A percentile compares a stretch with the other conserved stretches of the same genome.
Conservation (phyloP, 176 grass and related monocot genomes). For the Paspalum vaginatum region DNA sequence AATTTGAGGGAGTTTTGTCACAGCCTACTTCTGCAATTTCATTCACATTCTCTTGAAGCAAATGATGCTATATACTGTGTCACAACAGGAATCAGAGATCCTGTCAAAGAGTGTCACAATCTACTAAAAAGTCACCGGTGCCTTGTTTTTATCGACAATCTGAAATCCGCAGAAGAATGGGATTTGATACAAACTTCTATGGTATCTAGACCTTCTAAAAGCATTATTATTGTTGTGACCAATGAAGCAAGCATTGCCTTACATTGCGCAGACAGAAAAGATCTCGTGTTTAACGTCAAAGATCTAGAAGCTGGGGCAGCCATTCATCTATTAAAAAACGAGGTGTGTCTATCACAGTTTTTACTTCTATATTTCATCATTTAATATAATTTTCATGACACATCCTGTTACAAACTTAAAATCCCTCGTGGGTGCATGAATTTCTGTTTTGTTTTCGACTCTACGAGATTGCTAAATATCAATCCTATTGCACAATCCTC, state of each 20-base stretch:
- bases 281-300: neutral
- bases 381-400: neutral
- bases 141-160: neutral
- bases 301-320: neutral
- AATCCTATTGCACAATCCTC: too few species aligned
- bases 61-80: neutral
- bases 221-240: neutral
- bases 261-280: slow-evolving; percentile 6
- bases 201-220: neutral
- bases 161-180: neutral
- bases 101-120: neutral
- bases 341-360: neutral
- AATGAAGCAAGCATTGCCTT: neutral
- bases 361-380: neutral
- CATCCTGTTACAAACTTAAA: neutral
- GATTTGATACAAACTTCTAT: neutral
- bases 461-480: too few species aligned
- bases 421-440: neutral
- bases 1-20: neutral
- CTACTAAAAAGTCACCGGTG: neutral
- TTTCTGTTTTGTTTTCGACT: too few species aligned
- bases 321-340: neutral
- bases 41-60: neutral
- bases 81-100: neutral
- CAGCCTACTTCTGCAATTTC: neutral